Evolutionary conservation across 179 eudicot genomes (phyloP), one percentile per base, ranked within the genome.

Genomic region (Spinacia oleracea): DNA sequence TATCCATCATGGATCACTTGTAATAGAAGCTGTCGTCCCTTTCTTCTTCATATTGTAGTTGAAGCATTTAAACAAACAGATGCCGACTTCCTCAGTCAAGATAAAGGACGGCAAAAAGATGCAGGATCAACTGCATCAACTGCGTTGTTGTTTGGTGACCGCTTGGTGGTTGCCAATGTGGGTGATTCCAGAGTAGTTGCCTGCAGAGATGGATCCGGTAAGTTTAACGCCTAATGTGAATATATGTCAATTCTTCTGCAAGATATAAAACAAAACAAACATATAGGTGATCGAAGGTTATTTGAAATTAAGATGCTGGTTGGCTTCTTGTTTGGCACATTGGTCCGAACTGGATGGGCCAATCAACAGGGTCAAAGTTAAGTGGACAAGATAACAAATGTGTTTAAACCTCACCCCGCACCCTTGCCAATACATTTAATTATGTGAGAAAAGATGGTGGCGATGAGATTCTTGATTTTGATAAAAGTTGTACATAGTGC

Each of bases 91-190:
- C 86, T 92, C 43, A 81, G 84, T 76, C 84, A 85, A 77, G 91
- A 88, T 75, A 88, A 87, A 77, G 87, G 83, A 62, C 91, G 87
- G 83, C 86, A 79, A 60, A 92, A 83, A 75, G 93, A 89, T 83
- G 94, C 93, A 46, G 97, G 97, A 31, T 92, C 97, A 72, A 92
- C 94, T 72, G 94, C 97, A 78, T 88, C 94, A 73, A 90, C 94
- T 51, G 93, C 93, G 48, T 77, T 92, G 25, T 81, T 92, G 77
- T 70, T 92, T 69, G 91, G 88, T 46, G 87, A 88, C 55, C 85
- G 87, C 43, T 72, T 92, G 76, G 81, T 88, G 72, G 97, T 92
- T 78, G 97, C 97, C 63, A 92, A 92, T 75, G 94, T 92, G 51
- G 97, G 97, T 20, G 94, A 92, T 80, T 92, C 94, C 65, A 87